Evolutionary conservation across 2,329 filamentous ascomycete species (phyloP).

Genomic region (Pyrenochaeta sp.): DNA sequence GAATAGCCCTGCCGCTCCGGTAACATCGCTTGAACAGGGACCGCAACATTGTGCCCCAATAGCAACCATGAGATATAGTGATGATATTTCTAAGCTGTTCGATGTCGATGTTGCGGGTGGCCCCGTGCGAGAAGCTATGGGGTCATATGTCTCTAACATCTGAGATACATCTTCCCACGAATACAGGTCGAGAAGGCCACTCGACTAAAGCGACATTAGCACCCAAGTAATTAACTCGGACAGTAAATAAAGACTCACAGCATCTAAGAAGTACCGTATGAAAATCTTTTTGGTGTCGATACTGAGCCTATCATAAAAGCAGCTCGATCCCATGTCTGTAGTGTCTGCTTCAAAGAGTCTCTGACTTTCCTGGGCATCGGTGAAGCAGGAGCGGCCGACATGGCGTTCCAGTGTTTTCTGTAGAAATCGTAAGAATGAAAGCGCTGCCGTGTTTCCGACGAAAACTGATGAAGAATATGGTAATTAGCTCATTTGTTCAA

Average conservation of each 20-base stretch:
- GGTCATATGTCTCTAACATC: background rate
- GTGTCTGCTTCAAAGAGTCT: conserved; percentile 62
- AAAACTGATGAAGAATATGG: conserved; percentile 50
- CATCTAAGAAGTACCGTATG: conserved; percentile 44
- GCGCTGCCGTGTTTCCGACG: conserved; percentile 60
- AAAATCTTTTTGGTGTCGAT: conserved; percentile 44
- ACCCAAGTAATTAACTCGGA: conserved; percentile 25
- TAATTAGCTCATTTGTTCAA: conserved; percentile 39
- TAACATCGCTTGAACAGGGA: conserved; percentile 21
- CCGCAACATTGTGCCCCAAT: conserved; percentile 61
- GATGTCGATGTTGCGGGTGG: conserved; percentile 7
- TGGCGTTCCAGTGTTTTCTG: conserved; percentile 58
- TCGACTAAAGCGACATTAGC: conserved; percentile 41
- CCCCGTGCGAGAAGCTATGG: background rate
- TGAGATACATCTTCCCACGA: conserved; percentile 33
- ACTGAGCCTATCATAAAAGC: conserved; percentile 38
- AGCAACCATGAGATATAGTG: conserved; percentile 57
- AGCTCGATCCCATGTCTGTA: conserved; percentile 32
- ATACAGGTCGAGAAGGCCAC: conserved; percentile 53
- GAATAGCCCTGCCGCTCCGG: conserved; percentile 55
- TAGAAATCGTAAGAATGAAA: conserved; percentile 66
- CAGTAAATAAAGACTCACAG: conserved; percentile 39
- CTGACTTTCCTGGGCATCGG: conserved; percentile 60
- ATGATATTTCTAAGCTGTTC: conserved; percentile 33
- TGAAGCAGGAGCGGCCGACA: conserved; percentile 64